Evolutionary conservation across 2,329 filamentous ascomycete genomes (phyloP).

Genomic region (Penicillium griseofulvum): DNA sequence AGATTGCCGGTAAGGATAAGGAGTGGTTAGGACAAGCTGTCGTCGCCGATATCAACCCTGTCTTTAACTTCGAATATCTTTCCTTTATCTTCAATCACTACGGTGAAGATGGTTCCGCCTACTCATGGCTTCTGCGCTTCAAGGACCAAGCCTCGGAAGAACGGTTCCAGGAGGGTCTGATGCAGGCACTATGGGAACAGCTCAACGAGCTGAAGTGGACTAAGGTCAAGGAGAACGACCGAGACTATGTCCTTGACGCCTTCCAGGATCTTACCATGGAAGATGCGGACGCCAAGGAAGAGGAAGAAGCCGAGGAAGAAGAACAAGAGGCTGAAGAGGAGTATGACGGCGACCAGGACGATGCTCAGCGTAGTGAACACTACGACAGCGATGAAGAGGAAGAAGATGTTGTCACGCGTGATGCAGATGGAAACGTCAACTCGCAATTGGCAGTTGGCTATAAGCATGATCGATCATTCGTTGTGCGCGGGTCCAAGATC

Average conservation of each 20-base stretch:
- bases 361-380: conserved; percentile 67
- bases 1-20: conserved; percentile 71
- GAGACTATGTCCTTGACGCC: conserved; percentile 90
- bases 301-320: conserved; percentile 54
- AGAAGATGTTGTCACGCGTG: conserved; percentile 66
- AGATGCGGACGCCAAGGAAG: conserved; percentile 62
- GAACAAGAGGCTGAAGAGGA: conserved; percentile 59
- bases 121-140: conserved; percentile 94
- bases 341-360: conserved; percentile 60
- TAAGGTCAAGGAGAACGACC: conserved; percentile 87
- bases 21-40: conserved; percentile 87
- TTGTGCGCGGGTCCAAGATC: conserved; percentile 95
- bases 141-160: conserved; percentile 78
- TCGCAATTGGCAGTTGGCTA: conserved; percentile 93
- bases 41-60: conserved; percentile 88
- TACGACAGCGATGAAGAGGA: conserved; percentile 77
- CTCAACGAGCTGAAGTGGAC: conserved; percentile 91
- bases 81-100: conserved; percentile 99
- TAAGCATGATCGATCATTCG: conserved; percentile 95
- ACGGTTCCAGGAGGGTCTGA: conserved; percentile 86
- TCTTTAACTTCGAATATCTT: conserved; percentile 98
- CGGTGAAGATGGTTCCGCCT: conserved; percentile 79
- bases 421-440: conserved; percentile 80
- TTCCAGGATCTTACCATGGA: conserved; percentile 95
- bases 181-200: conserved; percentile 96